Conservation (phyloP, 2,329 filamentous ascomycete species). For the Zelopaecilomyces penicillatus region DNA sequence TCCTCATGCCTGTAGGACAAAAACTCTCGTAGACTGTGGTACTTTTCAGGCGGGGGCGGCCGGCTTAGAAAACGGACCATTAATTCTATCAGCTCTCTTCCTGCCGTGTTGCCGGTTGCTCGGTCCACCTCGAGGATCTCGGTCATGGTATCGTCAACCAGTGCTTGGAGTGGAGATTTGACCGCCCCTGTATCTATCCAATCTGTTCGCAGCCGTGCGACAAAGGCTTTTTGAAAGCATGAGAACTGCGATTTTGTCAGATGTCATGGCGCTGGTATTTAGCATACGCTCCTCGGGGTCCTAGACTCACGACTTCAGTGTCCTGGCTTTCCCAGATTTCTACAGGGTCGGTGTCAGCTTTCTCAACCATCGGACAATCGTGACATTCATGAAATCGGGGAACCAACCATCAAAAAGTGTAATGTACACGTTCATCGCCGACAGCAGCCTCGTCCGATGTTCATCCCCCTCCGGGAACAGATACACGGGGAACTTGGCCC, state of each 20-base stretch:
- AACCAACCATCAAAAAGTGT: neutral
- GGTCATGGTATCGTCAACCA: neutral
- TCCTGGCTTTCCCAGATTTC: neutral
- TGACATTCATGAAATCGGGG: neutral
- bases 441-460: neutral
- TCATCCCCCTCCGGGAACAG: neutral
- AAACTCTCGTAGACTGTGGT: neutral
- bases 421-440: neutral
- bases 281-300: too few relatives aligned
- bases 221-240: neutral
- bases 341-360: neutral
- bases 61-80: neutral
- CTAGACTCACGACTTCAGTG: neutral
- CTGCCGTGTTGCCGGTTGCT: neutral
- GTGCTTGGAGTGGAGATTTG: neutral
- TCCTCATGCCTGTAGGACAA: neutral
- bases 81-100: neutral
- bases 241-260: neutral
- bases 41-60: neutral
- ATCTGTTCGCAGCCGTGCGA: neutral
- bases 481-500: neutral
- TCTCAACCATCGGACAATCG: too few relatives aligned
- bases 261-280: too few relatives aligned
- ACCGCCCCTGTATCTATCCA: neutral
- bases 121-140: neutral